Evolutionary conservation across 2,329 filamentous ascomycete species (phyloP), one percentile per base, ranked within the genome.

Genomic region (Ophiocordyceps australis): DNA sequence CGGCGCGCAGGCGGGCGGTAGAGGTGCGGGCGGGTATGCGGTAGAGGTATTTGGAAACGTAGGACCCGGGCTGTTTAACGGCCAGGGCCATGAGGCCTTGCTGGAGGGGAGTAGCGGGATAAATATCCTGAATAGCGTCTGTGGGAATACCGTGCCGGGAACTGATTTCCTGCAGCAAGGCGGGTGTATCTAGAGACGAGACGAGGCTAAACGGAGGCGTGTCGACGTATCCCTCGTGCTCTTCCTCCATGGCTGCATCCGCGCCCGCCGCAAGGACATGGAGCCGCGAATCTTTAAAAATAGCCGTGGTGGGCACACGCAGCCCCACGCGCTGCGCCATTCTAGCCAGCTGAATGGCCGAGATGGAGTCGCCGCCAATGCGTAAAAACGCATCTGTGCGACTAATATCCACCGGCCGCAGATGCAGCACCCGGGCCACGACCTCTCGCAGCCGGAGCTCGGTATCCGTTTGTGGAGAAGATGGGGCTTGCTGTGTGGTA

Each of bases 321-420:
- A n/a, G n/a, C n/a, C n/a, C n/a, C n/a, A n/a, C n/a, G n/a, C n/a
- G n/a, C n/a, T n/a, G n/a, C n/a, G n/a, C n/a, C n/a, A n/a, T n/a
- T n/a, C n/a, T n/a, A n/a, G n/a, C 45, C 12, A 57, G 38, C 8
- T 48, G 43, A 40, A 59, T 59, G 3, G 55, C 54, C 3, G 39
- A 38, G 14, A 59, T 56, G 8, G 55, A 59, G 23, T 59, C 55
- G 4, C 56, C 56, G 3, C 55, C 55, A 1, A 56, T 35, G 9
- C 35, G 35, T n/a, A 55, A 40, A 26, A 59, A 57, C 24, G 43
- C 44, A 16, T 43, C 38, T 9, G 46, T 39, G 1, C 39, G 26
- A 1, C 41, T 36, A 15, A 52, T 37, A 3, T 45, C 34, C 0
- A 39, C 38, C 0, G 41, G 30, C 1, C 43, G 29, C 5, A 55